A percentile compares a stretch with the other conserved stretches of the same genome.
phyloP scores from a whole-genome alignment of 164 flowering plant genomes.

The Buxus sempervirens region DNA sequence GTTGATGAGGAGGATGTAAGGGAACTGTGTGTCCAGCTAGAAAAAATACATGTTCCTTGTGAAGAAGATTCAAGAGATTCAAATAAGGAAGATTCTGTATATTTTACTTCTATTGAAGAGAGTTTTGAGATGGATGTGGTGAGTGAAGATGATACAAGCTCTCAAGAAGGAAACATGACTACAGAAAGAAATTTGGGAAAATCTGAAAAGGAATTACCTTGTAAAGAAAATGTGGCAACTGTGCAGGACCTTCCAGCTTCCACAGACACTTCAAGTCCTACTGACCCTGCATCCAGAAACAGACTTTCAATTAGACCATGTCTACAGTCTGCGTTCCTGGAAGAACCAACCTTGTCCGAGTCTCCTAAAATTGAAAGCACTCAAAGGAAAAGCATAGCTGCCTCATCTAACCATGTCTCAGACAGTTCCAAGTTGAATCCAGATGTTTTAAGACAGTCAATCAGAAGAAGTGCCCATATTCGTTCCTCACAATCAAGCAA shows the following conservation, averaged over 20 bases:
- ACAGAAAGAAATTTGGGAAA: slow-evolving; percentile 34
- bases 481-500: slow-evolving; percentile 68
- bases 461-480: slow-evolving; percentile 36
- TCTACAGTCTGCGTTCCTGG: slow-evolving; percentile 36
- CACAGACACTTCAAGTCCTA: slow-evolving; percentile 9
- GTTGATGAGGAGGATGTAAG: slow-evolving; percentile 61
- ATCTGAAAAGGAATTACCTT: slow-evolving; percentile 15
- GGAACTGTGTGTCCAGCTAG: slow-evolving; percentile 56
- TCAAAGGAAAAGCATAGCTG: slow-evolving; percentile 38
- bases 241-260: slow-evolving; percentile 8
- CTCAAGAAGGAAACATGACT: slow-evolving; percentile 38
- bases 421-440: slow-evolving; percentile 31
- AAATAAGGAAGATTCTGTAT: slow-evolving; percentile 29
- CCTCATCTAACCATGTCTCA: slow-evolving; percentile 28
- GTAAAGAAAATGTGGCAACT: slow-evolving; percentile 8
- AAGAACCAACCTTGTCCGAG: slow-evolving; percentile 73
- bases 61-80: slow-evolving; percentile 34
- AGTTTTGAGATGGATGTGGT: slow-evolving; percentile 46
- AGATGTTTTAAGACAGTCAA: slow-evolving; percentile 38
- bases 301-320: slow-evolving; percentile 46
- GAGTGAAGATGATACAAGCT: slow-evolving; percentile 44
- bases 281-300: slow-evolving; percentile 24
- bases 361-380: slow-evolving; percentile 75
- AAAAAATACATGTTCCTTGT: slow-evolving; percentile 36
- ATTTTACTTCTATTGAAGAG: slow-evolving; percentile 42